Conservation (phyloP, 352 stramenopile genomes). For the Phytophthora syringae region DNA sequence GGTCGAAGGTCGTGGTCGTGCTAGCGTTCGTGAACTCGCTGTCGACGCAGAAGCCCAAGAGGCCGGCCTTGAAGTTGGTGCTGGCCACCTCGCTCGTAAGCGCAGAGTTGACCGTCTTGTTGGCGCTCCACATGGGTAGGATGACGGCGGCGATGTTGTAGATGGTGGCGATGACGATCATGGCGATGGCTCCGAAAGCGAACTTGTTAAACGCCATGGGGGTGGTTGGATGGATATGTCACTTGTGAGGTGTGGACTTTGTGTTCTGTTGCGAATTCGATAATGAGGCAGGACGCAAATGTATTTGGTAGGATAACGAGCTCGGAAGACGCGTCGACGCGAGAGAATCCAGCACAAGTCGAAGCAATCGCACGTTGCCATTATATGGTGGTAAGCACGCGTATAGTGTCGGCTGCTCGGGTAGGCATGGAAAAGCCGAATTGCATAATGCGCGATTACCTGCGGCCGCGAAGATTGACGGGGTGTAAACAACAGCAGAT, state of each 20-base stretch:
- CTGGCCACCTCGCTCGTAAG: slow-evolving; percentile 18
- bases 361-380: slow-evolving; percentile 8
- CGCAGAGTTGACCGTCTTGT: slow-evolving; percentile 21
- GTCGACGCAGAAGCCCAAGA: slow-evolving; percentile 51
- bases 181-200: slow-evolving; percentile 25
- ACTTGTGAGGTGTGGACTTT: not conserved
- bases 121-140: slow-evolving; percentile 22
- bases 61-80: slow-evolving; percentile 28
- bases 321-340: not conserved
- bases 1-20: slow-evolving; percentile 49
- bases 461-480: too few relatives aligned
- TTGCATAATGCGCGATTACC: too few relatives aligned
- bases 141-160: slow-evolving; percentile 26
- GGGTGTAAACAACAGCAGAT: too few relatives aligned
- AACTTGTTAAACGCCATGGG: slow-evolving; percentile 22
- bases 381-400: slow-evolving; percentile 16
- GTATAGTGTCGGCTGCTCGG: not conserved
- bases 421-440: too few relatives aligned
- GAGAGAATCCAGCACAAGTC: slow-evolving; percentile 14
- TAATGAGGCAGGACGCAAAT: not conserved
- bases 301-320: too few relatives aligned
- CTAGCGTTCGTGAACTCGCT: slow-evolving; percentile 47
- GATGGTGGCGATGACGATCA: slow-evolving; percentile 17
- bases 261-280: not conserved
- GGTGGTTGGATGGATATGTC: not conserved